A percentile compares a stretch with the other conserved stretches of the same genome.
These are phyloP conservation scores for Rubus idaeus DNA, from an alignment of 306 rosid species.

Conservation along the genomic window DNA sequence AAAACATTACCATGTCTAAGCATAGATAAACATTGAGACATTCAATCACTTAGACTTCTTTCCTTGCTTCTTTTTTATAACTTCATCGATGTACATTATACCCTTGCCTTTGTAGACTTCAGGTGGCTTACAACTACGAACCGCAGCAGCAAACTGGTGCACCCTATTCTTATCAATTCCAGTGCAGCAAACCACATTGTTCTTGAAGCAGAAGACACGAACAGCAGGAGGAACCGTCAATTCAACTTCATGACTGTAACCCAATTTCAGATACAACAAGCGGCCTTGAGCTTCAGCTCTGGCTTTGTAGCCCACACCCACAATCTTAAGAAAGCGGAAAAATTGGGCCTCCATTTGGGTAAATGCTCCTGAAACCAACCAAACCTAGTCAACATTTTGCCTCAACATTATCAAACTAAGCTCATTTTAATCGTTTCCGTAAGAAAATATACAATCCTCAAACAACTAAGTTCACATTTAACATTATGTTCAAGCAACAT, in stretches of 20 bases:
- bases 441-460: too few species aligned
- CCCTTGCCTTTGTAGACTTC: slow-evolving; percentile 97
- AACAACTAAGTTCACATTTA: too few species aligned
- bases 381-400: background rate
- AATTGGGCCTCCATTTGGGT: slow-evolving; percentile 62
- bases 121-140: slow-evolving; percentile 80
- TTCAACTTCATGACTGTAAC: slow-evolving; percentile 91
- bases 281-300: slow-evolving; percentile 79
- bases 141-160: slow-evolving; percentile 81
- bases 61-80: slow-evolving; percentile 76
- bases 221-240: slow-evolving; percentile 75
- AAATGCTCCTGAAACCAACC: slow-evolving; percentile 6
- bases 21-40: background rate
- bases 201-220: slow-evolving; percentile 84
- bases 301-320: slow-evolving; percentile 91
- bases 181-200: slow-evolving; percentile 87
- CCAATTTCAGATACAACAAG: slow-evolving; percentile 70
- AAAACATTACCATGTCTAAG: slow-evolving; percentile 1
- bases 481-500: too few species aligned
- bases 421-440: too few species aligned
- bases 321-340: slow-evolving; percentile 76
- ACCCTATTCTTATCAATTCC: slow-evolving; percentile 85
- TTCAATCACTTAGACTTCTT: slow-evolving; percentile 74
- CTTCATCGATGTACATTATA: slow-evolving; percentile 77
- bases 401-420: too few species aligned